phyloP scores from a whole-genome alignment of 179 eudicot genomes.

The Silene vulgaris region DNA sequence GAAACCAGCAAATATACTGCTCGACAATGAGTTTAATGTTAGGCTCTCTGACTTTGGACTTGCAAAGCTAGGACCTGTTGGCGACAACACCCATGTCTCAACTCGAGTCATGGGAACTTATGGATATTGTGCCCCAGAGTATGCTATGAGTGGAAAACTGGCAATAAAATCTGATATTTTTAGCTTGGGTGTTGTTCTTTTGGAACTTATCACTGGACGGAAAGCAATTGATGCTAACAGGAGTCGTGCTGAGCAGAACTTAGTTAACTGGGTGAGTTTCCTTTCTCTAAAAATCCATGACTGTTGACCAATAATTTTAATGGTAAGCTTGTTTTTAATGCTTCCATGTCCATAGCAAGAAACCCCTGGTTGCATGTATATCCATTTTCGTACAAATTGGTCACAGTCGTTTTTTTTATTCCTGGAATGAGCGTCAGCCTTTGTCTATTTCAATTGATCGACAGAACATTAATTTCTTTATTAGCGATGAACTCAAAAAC shows the following conservation, averaged over 20 bases:
- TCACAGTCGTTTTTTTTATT: background rate
- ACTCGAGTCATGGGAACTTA: constrained; percentile 75
- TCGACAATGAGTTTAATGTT: constrained; percentile 47
- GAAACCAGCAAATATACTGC: constrained; percentile 57
- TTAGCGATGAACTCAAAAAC: too few relatives aligned
- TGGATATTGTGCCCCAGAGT: constrained; percentile 91
- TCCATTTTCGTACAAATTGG: background rate
- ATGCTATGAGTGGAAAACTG: constrained; percentile 78
- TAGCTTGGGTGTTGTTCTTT: constrained; percentile 60
- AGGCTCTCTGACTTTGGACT: constrained; percentile 71
- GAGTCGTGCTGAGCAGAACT: constrained; percentile 45
- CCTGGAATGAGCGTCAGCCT: background rate
- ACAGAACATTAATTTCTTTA: background rate
- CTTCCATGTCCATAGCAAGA: background rate
- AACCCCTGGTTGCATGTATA: background rate
- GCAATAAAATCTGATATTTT: constrained; percentile 56
- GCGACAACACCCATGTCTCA: constrained; percentile 59
- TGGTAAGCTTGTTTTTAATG: background rate
- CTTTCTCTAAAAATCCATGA: background rate
- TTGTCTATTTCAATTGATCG: background rate
- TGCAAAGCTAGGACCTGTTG: constrained; percentile 66
- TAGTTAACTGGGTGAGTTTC: constrained; percentile 51
- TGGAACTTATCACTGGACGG: constrained; percentile 65
- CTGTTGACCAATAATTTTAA: background rate
- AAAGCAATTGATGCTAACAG: constrained; percentile 47